Evolutionary conservation across 176 grass and related monocot genomes (phyloP).

Genomic region (Aegilops speltoides): DNA sequence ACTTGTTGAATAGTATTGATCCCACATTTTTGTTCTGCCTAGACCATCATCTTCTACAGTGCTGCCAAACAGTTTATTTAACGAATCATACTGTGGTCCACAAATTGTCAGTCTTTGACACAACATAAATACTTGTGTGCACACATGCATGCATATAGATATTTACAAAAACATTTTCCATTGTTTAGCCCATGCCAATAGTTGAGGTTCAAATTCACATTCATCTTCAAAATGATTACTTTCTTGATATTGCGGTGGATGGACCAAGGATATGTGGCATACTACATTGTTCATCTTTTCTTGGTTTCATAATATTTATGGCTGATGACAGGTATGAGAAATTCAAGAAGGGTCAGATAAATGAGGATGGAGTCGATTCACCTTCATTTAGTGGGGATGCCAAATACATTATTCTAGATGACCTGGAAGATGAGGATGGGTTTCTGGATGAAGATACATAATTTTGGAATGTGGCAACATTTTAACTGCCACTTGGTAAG

Average conservation of each 20-base stretch:
- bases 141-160: neutral
- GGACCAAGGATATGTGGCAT: slow-evolving; percentile 17
- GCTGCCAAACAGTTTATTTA: slow-evolving; percentile 7
- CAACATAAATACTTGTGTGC: slow-evolving; percentile 2
- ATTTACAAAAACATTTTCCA: neutral
- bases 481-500: slow-evolving; percentile 55
- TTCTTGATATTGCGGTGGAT: slow-evolving; percentile 4
- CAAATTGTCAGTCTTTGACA: neutral
- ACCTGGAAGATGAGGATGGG: slow-evolving; percentile 69
- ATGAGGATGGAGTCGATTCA: slow-evolving; percentile 48
- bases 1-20: slow-evolving; percentile 5
- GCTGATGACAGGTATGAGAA: slow-evolving; percentile 76
- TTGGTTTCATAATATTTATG: slow-evolving; percentile 29
- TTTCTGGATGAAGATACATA: slow-evolving; percentile 55
- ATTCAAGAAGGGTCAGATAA: slow-evolving; percentile 62
- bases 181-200: neutral
- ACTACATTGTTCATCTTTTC: slow-evolving; percentile 16
- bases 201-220: neutral
- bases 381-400: slow-evolving; percentile 54
- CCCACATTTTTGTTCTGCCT: neutral
- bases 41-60: neutral
- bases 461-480: slow-evolving; percentile 29
- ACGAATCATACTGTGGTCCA: neutral
- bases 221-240: neutral
- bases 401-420: slow-evolving; percentile 96